These are phyloP conservation scores for Cenchrus purpureus DNA, from an alignment of 176 grass and related monocot species.

Conservation along the genomic window DNA sequence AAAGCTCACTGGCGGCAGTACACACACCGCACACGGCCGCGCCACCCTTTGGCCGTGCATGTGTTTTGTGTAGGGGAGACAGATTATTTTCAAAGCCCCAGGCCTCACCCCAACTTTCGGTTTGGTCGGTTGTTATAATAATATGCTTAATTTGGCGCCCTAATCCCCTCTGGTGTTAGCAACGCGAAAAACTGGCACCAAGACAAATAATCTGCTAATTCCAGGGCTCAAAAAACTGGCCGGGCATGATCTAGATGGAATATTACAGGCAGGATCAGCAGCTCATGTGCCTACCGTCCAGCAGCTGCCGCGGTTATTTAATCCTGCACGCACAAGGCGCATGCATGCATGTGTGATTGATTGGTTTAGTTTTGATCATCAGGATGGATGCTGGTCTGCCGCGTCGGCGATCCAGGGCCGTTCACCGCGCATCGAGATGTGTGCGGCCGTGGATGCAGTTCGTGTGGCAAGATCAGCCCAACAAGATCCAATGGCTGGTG, in stretches of 20 bases:
- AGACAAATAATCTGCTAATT: conserved; percentile 13
- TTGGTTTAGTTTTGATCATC: background rate
- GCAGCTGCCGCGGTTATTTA: background rate
- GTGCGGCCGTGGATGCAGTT: background rate
- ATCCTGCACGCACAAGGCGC: background rate
- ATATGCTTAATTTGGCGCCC: background rate
- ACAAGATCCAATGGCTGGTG: background rate
- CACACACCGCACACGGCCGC: background rate
- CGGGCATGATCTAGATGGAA: conserved; percentile 28
- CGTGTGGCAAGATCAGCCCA: conserved; percentile 2
- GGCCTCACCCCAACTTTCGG: background rate
- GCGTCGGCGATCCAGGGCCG: background rate
- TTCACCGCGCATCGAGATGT: background rate
- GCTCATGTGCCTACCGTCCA: conserved; percentile 5
- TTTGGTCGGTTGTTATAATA: conserved; percentile 35
- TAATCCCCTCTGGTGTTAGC: conserved; percentile 24
- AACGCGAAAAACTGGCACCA: background rate
- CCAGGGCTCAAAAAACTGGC: background rate
- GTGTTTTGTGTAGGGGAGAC: conserved; percentile 23
- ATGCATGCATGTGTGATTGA: background rate
- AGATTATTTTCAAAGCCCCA: conserved; percentile 9
- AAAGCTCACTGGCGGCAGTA: background rate
- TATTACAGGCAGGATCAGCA: conserved; percentile 25
- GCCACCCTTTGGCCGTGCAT: background rate
- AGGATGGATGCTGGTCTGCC: background rate